These are phyloP conservation scores for Carex littledalei DNA, from an alignment of 176 grass and related monocot species.

Conservation along the genomic window DNA sequence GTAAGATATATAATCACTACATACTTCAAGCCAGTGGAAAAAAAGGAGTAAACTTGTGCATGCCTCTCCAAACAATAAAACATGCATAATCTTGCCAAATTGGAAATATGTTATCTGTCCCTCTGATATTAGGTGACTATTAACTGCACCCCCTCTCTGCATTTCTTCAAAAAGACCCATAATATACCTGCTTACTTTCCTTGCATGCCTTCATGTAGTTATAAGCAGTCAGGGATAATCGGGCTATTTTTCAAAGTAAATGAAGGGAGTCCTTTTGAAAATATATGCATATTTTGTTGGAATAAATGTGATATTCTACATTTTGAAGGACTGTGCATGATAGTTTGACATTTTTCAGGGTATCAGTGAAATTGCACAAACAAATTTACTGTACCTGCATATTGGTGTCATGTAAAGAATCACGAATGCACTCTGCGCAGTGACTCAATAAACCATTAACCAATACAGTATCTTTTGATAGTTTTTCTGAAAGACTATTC, in stretches of 20 bases:
- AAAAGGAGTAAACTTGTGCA: too few relatives aligned
- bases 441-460: conserved; percentile 45
- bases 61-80: background rate
- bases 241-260: background rate
- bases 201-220: background rate
- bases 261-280: background rate
- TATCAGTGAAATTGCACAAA: background rate
- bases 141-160: background rate
- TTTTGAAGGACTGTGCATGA: background rate
- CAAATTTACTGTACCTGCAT: conserved; percentile 46
- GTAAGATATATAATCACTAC: background rate
- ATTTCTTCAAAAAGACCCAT: background rate
- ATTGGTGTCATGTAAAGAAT: conserved; percentile 44
- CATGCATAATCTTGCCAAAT: background rate
- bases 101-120: background rate
- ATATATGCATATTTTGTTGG: background rate
- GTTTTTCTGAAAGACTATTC: conserved; percentile 36
- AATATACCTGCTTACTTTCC: background rate
- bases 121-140: background rate
- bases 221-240: background rate
- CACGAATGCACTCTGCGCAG: conserved; percentile 52
- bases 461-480: conserved; percentile 27
- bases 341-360: background rate
- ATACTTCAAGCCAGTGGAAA: background rate
- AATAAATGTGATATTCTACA: background rate